phyloP scores from a whole-genome alignment of 1,284 basidiomycete species.

The Sphagnurus paluster region DNA sequence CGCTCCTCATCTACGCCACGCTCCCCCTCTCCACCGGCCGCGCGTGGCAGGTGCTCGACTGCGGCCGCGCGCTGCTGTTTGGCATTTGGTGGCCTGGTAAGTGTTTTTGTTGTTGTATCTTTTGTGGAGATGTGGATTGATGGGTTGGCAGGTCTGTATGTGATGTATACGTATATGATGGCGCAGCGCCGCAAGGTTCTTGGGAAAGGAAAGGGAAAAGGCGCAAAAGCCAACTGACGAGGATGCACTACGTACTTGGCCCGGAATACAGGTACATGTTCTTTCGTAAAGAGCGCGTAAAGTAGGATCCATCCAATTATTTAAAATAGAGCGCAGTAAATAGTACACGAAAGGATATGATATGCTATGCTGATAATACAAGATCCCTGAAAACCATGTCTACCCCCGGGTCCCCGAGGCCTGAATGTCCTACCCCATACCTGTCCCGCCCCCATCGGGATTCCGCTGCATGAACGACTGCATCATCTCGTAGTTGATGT shows the following conservation, averaged over 20 bases:
- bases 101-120: constrained; percentile 25
- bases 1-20: constrained; percentile 79
- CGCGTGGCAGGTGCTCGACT: constrained; percentile 55
- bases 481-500: constrained; percentile 54
- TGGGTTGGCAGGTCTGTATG: constrained; percentile 63
- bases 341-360: no score
- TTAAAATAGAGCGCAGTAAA: no score
- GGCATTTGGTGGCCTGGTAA: constrained; percentile 90
- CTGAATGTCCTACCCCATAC: constrained; percentile 14
- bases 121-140: neutral
- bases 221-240: constrained; percentile 24
- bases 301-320: no score
- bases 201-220: constrained; percentile 32
- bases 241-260: neutral
- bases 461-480: constrained; percentile 64
- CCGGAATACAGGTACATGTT: no score
- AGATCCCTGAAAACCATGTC: no score
- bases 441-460: constrained; percentile 29
- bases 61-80: constrained; percentile 65
- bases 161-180: constrained; percentile 92
- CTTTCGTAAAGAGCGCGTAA: no score
- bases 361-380: no score
- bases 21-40: constrained; percentile 55
- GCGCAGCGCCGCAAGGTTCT: constrained; percentile 79
- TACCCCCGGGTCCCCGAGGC: no score